Evolutionary conservation across 179 eudicot species (phyloP), one percentile per base, ranked within the genome.

Genomic region (Nepenthes alata): DNA sequence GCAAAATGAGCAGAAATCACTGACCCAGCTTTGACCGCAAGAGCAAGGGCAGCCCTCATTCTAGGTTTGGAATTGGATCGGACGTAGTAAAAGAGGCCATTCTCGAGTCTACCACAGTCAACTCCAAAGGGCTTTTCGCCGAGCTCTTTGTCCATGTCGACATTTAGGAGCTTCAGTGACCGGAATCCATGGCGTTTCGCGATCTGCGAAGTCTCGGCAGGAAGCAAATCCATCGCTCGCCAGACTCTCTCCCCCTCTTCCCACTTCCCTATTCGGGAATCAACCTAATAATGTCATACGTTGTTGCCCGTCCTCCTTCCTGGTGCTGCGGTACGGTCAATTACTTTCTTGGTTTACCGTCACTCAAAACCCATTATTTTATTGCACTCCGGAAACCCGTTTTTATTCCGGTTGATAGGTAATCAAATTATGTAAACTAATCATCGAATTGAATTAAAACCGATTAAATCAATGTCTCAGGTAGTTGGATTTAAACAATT

Each of bases 11-110:
- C 35, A 4, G 35, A n/a, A 50, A 8, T 9, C n/a, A 70, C 80
- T 47, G 62, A 89, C 96, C 96, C 95, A 75, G 78, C 84, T 61
- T 84, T 89, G 60, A 89, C 95, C 14, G 84, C 96, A 16, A 89
- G 91, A 57, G 96, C 91, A 35, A 89, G 89, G 67, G 96, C 91
- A 50, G 96, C 96, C 47, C 96, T 78, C 96, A 89, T 84, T 64
- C 70, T 84, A 37, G 96, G 95, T 70, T 87, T 89, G 37, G 91
- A 78, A 75, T 87, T 89, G 71, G 78, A 74, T 38, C 96, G 85
- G 47, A 89, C 95, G 63, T 89, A 89, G 69, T 89, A 87, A 50
- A 70, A 65, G 59, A 89, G 83, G 2, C 96, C 96, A 52, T 84
- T 89, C 0, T 73, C 78, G 60, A 89, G 91, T 66, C 59, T 71